Percentiles rank a stretch among this genome's conserved stretches.
Evolutionary conservation across 768 basidiomycete species (phyloP).

Genomic region (Fomitopsis serialis): DNA sequence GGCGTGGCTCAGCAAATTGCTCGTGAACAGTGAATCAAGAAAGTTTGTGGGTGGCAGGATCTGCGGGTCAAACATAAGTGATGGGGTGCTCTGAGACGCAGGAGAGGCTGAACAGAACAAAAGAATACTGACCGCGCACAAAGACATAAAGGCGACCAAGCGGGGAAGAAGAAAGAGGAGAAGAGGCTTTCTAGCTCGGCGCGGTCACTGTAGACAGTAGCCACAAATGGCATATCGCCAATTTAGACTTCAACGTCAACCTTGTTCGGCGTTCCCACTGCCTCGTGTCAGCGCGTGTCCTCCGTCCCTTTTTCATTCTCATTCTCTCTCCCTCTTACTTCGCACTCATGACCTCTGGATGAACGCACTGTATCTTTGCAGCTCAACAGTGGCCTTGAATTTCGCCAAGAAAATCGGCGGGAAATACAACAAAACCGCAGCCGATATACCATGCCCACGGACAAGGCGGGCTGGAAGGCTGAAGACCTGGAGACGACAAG

Average conservation of each 20-base stretch:
- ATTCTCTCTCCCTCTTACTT: neutral
- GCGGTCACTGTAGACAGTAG: constrained; percentile 8
- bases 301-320: constrained; percentile 2
- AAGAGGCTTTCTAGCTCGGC: constrained; percentile 3
- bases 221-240: constrained; percentile 6
- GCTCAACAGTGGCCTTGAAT: no score
- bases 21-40: constrained; percentile 6
- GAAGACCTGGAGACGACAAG: no score
- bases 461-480: no score
- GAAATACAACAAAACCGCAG: no score
- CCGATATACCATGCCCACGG: no score
- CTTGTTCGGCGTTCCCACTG: constrained; percentile 2
- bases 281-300: constrained; percentile 10
- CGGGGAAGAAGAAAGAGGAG: constrained; percentile 3
- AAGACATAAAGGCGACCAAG: constrained; percentile 13
- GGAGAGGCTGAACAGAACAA: neutral
- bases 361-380: no score
- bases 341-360: no score
- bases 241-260: constrained; percentile 10
- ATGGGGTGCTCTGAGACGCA: neutral
- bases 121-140: constrained; percentile 9
- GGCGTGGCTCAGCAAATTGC: constrained; percentile 10
- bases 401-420: no score
- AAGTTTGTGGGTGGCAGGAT: constrained; percentile 9
- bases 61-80: neutral